Percentiles rank a stretch among this genome's conserved stretches.
Conservation (phyloP, 306 rosid genomes). For the Lathyrus sativus region DNA sequence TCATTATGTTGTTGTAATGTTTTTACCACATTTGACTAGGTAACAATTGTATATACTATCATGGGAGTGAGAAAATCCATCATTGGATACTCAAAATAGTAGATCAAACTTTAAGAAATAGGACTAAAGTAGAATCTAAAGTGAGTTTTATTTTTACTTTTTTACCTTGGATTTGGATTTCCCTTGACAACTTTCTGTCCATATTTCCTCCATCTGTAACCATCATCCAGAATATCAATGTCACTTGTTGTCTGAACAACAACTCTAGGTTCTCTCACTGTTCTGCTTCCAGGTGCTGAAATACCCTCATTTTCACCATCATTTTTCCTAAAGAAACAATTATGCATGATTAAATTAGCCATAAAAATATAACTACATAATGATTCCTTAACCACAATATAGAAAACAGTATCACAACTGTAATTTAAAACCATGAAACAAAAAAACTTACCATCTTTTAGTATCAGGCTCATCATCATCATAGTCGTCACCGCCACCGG, state of each 20-base stretch:
- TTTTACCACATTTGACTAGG: conserved; percentile 19
- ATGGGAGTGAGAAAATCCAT: conserved; percentile 36
- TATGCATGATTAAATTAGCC: conserved; percentile 2
- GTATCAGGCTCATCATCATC: conserved; percentile 82
- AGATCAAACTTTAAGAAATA: conserved; percentile 24
- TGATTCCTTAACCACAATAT: background rate
- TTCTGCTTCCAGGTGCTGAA: conserved; percentile 73
- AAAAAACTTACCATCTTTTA: conserved; percentile 65
- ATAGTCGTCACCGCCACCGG: conserved; percentile 55
- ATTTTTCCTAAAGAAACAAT: conserved; percentile 53
- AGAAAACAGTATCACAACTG: background rate
- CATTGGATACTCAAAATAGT: conserved; percentile 22
- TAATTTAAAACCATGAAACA: background rate
- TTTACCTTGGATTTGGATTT: conserved; percentile 94
- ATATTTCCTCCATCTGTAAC: conserved; percentile 91
- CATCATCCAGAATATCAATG: conserved; percentile 88
- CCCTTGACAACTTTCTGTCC: conserved; percentile 99
- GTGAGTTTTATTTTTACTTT: background rate
- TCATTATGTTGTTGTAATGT: conserved; percentile 18
- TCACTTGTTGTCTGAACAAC: conserved; percentile 96
- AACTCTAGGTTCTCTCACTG: conserved; percentile 96
- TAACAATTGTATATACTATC: background rate
- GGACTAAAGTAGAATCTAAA: conserved; percentile 25
- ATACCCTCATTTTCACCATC: conserved; percentile 80
- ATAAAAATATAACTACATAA: background rate